Conservation (phyloP, 306 rosid species). For the Oxytropis ochrocephala region DNA sequence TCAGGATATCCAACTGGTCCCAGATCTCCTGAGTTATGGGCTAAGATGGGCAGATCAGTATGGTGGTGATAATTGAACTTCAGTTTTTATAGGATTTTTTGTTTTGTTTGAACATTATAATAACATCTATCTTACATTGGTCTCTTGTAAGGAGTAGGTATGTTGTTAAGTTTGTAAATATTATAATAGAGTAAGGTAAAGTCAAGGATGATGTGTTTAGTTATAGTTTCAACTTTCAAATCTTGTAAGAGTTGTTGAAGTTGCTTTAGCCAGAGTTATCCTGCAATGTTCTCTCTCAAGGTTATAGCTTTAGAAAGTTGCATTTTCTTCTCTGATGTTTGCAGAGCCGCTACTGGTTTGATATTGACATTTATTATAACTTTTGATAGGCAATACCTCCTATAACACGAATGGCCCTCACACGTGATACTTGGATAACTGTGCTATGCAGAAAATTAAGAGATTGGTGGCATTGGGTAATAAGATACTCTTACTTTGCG, state of each 20-base stretch:
- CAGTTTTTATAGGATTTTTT: neutral
- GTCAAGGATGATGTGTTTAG: neutral
- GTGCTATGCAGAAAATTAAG: slow-evolving; percentile 95
- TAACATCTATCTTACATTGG: neutral
- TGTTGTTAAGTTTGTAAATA: neutral
- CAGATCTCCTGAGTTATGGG: neutral
- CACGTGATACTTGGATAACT: slow-evolving; percentile 94
- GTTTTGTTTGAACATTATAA: slow-evolving; percentile 5
- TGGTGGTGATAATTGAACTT: neutral
- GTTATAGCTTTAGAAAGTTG: slow-evolving; percentile 9
- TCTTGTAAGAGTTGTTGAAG: slow-evolving; percentile 11
- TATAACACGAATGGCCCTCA: slow-evolving; percentile 92
- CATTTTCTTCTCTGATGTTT: slow-evolving; percentile 14
- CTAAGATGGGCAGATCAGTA: neutral
- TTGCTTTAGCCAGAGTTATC: neutral
- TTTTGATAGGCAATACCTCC: slow-evolving; percentile 93
- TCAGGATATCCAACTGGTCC: neutral
- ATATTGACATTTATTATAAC: slow-evolving; percentile 16
- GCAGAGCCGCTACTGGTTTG: slow-evolving; percentile 17
- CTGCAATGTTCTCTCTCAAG: slow-evolving; percentile 9
- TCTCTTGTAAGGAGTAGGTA: neutral
- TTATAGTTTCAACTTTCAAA: neutral
- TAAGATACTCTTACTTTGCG: slow-evolving; percentile 15
- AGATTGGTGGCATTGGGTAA: slow-evolving; percentile 99
- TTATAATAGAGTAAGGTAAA: slow-evolving; percentile 5